These are phyloP conservation scores for Magnaporthiopsis incrustans DNA, from an alignment of 2,329 filamentous ascomycete species.

Conservation along the genomic window DNA sequence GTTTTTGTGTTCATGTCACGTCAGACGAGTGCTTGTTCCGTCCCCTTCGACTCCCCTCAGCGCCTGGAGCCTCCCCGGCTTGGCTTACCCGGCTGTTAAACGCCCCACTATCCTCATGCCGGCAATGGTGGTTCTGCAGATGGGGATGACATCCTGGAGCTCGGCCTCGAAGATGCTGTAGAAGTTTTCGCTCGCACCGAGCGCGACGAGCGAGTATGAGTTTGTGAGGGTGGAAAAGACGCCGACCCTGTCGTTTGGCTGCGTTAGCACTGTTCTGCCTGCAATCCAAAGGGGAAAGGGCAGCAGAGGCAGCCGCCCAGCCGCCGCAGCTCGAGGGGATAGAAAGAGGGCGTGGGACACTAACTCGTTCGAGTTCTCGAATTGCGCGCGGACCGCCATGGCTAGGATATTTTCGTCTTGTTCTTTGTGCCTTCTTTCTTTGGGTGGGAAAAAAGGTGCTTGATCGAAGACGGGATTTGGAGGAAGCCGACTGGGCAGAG, in stretches of 20 bases:
- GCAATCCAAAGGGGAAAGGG: neutral
- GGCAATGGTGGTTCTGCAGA: conserved; percentile 92
- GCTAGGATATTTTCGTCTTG: conserved; percentile 16
- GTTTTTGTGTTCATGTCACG: neutral
- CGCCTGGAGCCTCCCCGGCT: neutral
- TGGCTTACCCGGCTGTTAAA: conserved; percentile 74
- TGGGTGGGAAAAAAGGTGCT: neutral
- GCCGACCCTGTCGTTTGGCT: conserved; percentile 59
- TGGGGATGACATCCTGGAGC: conserved; percentile 93
- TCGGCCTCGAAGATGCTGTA: conserved; percentile 98
- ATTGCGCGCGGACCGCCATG: conserved; percentile 66
- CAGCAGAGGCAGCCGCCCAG: conserved; percentile 13
- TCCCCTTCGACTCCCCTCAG: no score
- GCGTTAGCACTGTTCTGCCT: neutral
- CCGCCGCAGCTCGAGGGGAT: conserved; percentile 4
- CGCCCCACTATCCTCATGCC: conserved; percentile 94
- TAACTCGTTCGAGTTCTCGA: conserved; percentile 88
- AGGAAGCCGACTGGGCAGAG: neutral
- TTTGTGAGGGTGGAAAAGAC: conserved; percentile 97
- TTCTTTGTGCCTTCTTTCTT: neutral
- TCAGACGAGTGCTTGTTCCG: neutral
- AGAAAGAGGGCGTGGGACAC: conserved; percentile 22
- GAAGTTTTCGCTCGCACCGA: conserved; percentile 97
- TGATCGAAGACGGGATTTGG: neutral
- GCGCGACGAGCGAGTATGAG: conserved; percentile 87